Base-by-base conservation (phyloP, 2,329 filamentous ascomycete species). In the Fusarium sp. region DNA sequence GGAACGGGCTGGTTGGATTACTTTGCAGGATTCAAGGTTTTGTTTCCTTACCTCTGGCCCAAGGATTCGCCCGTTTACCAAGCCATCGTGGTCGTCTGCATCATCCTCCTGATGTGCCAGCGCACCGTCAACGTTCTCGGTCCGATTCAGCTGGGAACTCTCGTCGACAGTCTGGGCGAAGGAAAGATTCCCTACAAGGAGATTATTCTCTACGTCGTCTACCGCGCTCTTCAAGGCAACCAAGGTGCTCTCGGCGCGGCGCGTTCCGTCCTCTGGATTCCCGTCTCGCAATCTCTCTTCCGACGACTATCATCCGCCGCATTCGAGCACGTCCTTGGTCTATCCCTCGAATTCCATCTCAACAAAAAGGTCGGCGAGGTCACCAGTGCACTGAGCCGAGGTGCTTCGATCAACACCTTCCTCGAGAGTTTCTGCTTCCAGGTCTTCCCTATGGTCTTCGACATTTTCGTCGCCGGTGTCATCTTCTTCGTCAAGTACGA, bases 341-440 rank as follows among this genome's bases (percentile, higher is more conserved):
- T 86, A 2, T 85, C 83, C 1, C 76, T 86, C 12, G 84, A 86
- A 13, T 86, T 86, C 46, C 85, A 86, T 57, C 75, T 86, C 2
- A 83, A 81, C 72, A 86, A 86, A 66, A 80, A 83, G 44, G 81
- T 83, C n/a, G 84, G 84, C 4, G 84, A 86, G 71, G 83, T 86
- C 11, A 83, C 84, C 6, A 85, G 81, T 48, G 85, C 84, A 1
- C 75, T 86, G 0, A 84, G 78, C 58, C 82, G 84, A 51, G 84
- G 85, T 6, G 80, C 79, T 8, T 80, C 83, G 2, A 79, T 86
- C 32, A 86, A 85, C 68, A 84, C 80, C 0, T 86, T 86, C 41
- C 74, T 86, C 4, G 84, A 86, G 70, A 79, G 79, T 40, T 82
- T 85, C 51, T 77, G 82, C 6, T 86, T 86, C 66, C 81, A 84